phyloP scores from a whole-genome alignment of 768 basidiomycete genomes.

The Suillus weaverae region DNA sequence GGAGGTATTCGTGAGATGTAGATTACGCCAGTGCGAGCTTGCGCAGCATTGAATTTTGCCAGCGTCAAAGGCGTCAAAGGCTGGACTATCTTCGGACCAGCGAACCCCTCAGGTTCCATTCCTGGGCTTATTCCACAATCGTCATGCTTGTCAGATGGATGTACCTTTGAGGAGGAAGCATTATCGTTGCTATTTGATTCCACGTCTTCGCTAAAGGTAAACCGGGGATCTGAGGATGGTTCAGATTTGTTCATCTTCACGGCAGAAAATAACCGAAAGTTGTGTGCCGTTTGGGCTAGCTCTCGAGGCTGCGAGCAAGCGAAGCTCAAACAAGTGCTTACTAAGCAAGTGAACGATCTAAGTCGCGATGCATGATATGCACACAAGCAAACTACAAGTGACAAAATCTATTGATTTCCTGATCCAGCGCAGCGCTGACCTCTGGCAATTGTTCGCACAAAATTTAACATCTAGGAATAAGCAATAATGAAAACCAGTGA shows the following conservation, averaged over 20 bases:
- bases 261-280: no score
- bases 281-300: no score
- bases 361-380: no score
- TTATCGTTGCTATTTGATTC: not conserved
- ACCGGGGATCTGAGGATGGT: not conserved
- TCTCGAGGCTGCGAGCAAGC: no score
- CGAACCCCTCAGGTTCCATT: slow-evolving; percentile 60
- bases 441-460: no score
- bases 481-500: no score
- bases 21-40: slow-evolving; percentile 79
- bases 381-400: no score
- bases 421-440: no score
- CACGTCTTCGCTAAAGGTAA: not conserved
- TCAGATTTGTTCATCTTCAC: not conserved
- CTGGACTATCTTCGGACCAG: slow-evolving; percentile 64
- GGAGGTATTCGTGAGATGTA: slow-evolving; percentile 97
- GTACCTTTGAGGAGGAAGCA: not conserved
- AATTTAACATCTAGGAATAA: no score
- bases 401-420: no score
- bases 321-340: no score
- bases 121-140: slow-evolving; percentile 39
- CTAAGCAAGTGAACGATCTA: no score
- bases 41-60: slow-evolving; percentile 69
- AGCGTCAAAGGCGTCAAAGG: slow-evolving; percentile 76
- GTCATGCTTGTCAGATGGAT: slow-evolving; percentile 1